Base-by-base conservation (phyloP, 1,284 basidiomycete species). In the Somion occarium region DNA sequence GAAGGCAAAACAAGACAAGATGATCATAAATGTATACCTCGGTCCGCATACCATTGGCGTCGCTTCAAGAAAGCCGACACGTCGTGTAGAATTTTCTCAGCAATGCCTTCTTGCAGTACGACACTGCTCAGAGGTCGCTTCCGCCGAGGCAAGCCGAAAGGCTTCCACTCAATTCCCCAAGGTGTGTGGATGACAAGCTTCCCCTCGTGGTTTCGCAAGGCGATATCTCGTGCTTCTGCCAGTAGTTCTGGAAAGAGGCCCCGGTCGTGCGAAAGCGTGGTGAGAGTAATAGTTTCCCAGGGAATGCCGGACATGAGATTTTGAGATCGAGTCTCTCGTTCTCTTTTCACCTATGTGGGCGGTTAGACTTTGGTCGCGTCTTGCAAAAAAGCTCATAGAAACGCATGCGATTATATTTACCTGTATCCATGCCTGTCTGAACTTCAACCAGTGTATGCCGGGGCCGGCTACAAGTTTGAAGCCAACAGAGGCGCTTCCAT, bases 221-320 rank as follows among this genome's bases (percentile, higher is more conserved):
- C 95, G 34, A 97, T 74, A 61, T 92, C 86, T 42, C 93, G 79
- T 20, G 97, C 96, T 66, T 99, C 96, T 2, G 80, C 71, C 2
- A 99, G 80, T 11, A 99, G 75, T 41, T 77, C 64, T 0, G 92
- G 82, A 62, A 99, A 97, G 18, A 99, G 73, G 5, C 69, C 66
- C 20, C 93, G 84, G 64, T 95, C 93, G 25, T 87, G 77, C 7
- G 91, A 93, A 37, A 99, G 80, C 0, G 97, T 91, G 2, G 95
- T 99, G 38, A 99, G 76, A 25, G 90, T 97, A 39, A 99, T 84
- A 0, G 96, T 99, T 69, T 99, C 97, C 94, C 96, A 99, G 47
- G 97, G 97, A 3, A 85, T 83, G 2, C 95, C 95, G 1, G 91
- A 90, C 70, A 90, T 88, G 25, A 96, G 75, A 63, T 96, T 90